Base-by-base conservation (phyloP, 306 rosid species). In the Benincasa hispida region DNA sequence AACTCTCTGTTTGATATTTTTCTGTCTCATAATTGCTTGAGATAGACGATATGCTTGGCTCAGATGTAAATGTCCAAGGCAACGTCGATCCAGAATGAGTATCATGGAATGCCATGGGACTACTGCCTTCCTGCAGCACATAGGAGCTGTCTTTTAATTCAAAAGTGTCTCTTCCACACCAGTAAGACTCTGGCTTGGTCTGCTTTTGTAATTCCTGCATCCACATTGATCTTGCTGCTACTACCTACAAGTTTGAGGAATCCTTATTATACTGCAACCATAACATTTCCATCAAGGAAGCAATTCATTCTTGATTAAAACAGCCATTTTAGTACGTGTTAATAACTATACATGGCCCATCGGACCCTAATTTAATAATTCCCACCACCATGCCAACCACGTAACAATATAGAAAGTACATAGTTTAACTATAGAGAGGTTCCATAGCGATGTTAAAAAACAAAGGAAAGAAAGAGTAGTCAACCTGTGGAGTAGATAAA, bases 141-240 rank as follows among this genome's bases (percentile, higher is more conserved):
- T 60, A 59, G 48, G 83, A 70, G 79, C 61, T 80, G 82, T 84
- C 88, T 77, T 79, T 88, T 30, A 79, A 50, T 81, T 75, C 82
- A 35, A 83, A 81, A 80, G 79, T 53, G 74, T 84, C 83, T 82
- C 89, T 83, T 60, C 89, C 85, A 45, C 74, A 82, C 84, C 83
- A 76, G 76, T 85, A 87, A 76, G 82, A 72, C 76, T 87, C 91
- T 50, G 85, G 86, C 65, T 84, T 82, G 51, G 80, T 85, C 77
- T 87, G 90, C 85, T 85, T 84, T 13, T 93, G 98, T 86, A 90
- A 86, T 84, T 91, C 97, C 80, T 91, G 87, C 98, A 93, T 93
- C 98, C 98, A 93, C 87, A 83, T 81, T 51, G 92, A 82, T 89
- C 97, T 85, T 61, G 97, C 97, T 73, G 72, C 96, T 93, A 77